Base-by-base conservation (phyloP, 768 basidiomycete genomes). In the Russula sp. region DNA sequence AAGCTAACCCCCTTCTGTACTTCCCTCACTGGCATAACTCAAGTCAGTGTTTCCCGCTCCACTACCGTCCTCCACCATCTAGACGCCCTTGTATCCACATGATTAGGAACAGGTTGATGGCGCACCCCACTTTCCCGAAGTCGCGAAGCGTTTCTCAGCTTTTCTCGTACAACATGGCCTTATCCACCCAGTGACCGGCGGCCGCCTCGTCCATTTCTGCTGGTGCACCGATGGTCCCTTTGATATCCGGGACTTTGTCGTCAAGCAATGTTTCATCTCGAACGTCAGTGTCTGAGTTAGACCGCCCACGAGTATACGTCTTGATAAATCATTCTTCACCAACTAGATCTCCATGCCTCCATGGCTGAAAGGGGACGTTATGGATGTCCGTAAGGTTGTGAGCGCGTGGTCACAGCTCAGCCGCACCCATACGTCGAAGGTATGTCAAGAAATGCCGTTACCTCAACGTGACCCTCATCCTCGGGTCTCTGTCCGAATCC, bases 191-290 rank as follows among this genome's bases (percentile, higher is more conserved):
- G 75, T 75, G 57, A 84, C 80, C 22, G 84, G 83, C 55, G 77
- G 79, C 64, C 80, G 78, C 6, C 76, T 86, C 52, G 74, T 80
- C 63, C 85, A 82, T 27, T 91, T 86, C 71, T 87, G 86, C 72
- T 91, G 89, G 89, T 91, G 88, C 73, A 87, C 82, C 58, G 91
- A 93, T 71, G 90, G 91, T 2, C 90, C 91, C 16, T 92, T 83
- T 68, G 91, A 92, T 72, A 73, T 94, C 54, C 80, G 88, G 65
- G 88, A 94, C 75, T 93, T 94, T 68, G 83, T 93, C 60, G 84
- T 90, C 54, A 94, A 94, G 73, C 91, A 94, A 73, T 92, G 87
- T 71, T 93, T 91, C 73, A 90, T 94, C 69, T 93, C 91, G 53
- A 83, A 85, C 73, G 88, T 87, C 55, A 59, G 68, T 59, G 78